These are phyloP conservation scores for Tephrocybe rancida DNA, from an alignment of 768 basidiomycete genomes.

Conservation along the genomic window DNA sequence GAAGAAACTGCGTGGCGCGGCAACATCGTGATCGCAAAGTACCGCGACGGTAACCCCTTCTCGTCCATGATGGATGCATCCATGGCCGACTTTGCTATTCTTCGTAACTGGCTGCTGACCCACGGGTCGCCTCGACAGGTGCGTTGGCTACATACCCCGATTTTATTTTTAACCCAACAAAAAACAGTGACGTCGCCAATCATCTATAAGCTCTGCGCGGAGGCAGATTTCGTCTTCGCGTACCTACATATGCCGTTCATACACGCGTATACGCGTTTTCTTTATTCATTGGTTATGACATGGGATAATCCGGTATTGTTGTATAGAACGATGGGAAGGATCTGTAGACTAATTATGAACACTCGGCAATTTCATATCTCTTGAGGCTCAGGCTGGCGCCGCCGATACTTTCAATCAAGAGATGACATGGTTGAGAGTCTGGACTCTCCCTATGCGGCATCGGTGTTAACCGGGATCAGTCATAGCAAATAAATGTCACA, in stretches of 20 bases:
- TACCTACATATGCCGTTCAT: too few species aligned
- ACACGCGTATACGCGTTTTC: too few species aligned
- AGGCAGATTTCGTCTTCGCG: too few species aligned
- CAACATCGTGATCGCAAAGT: constrained; percentile 80
- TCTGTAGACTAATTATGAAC: too few species aligned
- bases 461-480: too few species aligned
- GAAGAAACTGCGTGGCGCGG: constrained; percentile 78
- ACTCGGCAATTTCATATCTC: constrained; percentile 1
- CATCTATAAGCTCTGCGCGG: too few species aligned
- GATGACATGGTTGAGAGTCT: too few species aligned
- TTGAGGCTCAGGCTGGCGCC: too few species aligned
- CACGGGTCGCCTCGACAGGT: constrained; percentile 57
- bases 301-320: background rate
- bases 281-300: background rate
- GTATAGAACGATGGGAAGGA: too few species aligned
- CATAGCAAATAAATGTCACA: too few species aligned
- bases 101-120: constrained; percentile 78
- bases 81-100: constrained; percentile 84
- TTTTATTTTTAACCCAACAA: background rate
- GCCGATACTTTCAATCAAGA: too few species aligned
- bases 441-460: too few species aligned
- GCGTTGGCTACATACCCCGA: background rate
- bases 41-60: constrained; percentile 53
- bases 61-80: constrained; percentile 67
- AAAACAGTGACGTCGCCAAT: background rate